These are phyloP conservation scores for Fusarium setosum DNA, from an alignment of 2,329 filamentous ascomycete species.

Conservation along the genomic window DNA sequence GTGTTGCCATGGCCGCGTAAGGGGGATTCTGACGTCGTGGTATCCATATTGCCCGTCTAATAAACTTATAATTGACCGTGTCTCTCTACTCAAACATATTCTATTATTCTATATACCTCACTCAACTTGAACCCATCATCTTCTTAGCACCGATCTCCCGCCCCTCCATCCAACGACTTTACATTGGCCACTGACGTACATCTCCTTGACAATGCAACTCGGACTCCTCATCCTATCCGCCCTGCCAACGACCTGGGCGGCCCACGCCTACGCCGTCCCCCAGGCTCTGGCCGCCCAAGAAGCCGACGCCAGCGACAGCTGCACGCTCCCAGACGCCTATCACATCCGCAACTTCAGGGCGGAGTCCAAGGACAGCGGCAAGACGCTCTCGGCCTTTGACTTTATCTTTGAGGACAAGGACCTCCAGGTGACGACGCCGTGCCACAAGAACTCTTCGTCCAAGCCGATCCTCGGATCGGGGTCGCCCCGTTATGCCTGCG, in stretches of 20 bases:
- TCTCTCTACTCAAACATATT: conserved; percentile 1
- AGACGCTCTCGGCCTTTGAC: conserved; percentile 46
- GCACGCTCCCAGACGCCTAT: conserved; percentile 53
- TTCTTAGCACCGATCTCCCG: background rate
- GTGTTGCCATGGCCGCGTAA: conserved; percentile 23
- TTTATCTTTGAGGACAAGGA: conserved; percentile 56
- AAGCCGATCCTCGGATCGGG: conserved; percentile 36
- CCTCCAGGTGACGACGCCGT: conserved; percentile 55
- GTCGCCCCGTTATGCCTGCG: conserved; percentile 56
- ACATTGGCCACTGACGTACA: background rate
- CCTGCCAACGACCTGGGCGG: conserved; percentile 36
- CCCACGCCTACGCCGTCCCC: conserved; percentile 43
- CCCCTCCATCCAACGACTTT: background rate
- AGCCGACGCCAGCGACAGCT: conserved; percentile 41
- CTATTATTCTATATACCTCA: background rate
- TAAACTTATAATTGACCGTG: conserved; percentile 29
- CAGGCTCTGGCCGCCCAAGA: conserved; percentile 40
- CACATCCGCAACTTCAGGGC: conserved; percentile 52
- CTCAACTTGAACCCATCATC: background rate
- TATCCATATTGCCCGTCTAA: conserved; percentile 25
- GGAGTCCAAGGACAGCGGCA: conserved; percentile 48
- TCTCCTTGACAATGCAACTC: conserved; percentile 31
- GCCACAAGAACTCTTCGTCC: conserved; percentile 57
- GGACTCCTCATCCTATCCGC: conserved; percentile 34
- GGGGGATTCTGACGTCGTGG: conserved; percentile 31